Base-by-base conservation (phyloP, 495 filamentous ascomycete species). In the Pyronema domesticum region DNA sequence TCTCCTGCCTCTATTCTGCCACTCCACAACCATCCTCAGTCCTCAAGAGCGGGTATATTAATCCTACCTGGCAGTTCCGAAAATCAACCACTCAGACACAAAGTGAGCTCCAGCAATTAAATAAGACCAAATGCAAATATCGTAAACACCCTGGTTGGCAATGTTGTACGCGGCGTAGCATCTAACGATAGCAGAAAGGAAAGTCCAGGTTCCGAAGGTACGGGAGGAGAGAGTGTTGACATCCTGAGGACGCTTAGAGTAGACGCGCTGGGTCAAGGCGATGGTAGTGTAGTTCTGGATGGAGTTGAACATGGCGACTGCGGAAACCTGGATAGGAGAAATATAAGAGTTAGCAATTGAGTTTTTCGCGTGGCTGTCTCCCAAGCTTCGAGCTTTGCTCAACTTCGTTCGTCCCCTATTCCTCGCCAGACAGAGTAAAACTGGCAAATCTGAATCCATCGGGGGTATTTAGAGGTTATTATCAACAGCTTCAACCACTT, bases 201-300 rank as follows among this genome's bases (percentile, higher is more conserved):
- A 74, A 0, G 89, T 95, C 79, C 87, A 99, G 55, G 86, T 94
- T 42, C 86, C 93, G 65, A 96, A 95, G 8, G 85, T 77, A 51
- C 91, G 82, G 6, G 83, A 79, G 19, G 81, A 81, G 37, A 95
- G 78, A 4, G 81, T 73, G 3, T 81, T 86, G 18, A 80, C 78
- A 58, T 57, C 53, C 55, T 48, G 30, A 33, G 63, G 63, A 5
- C 51, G 59, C 15, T 46, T 43, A 6, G 55, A 58, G 68, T 95
- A 96, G 61, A 95, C 76, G 60, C 83, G 80, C 1, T 75, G 74
- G 8, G 86, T 86, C 68, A 82, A 86, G 62, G 74, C 67, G 7
- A 83, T 68, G 3, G 86, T 89, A 15, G 67, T 50, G 71, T 88
- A 91, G 65, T 83, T 76, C 70, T 95, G 89, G 60, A 89, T 58